Evolutionary conservation across 2,329 filamentous ascomycete species (phyloP).

Genomic region (Fusarium continuum): DNA sequence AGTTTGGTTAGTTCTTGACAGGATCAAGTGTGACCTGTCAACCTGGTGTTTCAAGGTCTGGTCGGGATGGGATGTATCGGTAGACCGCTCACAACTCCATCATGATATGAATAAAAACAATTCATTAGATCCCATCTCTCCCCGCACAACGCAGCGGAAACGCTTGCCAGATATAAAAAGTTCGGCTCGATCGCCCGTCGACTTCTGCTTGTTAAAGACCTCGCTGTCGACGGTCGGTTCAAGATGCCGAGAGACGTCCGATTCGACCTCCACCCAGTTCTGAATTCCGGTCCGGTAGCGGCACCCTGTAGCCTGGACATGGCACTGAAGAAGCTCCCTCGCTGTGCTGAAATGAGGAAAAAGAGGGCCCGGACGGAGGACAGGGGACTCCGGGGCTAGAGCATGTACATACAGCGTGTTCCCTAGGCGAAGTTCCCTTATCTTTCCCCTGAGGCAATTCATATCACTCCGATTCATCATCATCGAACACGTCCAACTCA

Average conservation of each 20-base stretch:
- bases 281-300: constrained; percentile 23
- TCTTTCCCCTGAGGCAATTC: constrained; percentile 31
- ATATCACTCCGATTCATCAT: constrained; percentile 24
- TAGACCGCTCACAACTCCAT: constrained; percentile 11
- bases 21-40: background rate
- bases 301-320: constrained; percentile 1
- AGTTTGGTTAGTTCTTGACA: background rate
- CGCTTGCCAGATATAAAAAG: background rate
- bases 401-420: constrained; percentile 12
- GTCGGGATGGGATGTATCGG: background rate
- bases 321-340: constrained; percentile 8
- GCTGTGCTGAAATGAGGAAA: constrained; percentile 23
- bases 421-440: constrained; percentile 7
- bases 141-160: background rate
- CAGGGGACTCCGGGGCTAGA: constrained; percentile 28
- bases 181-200: constrained; percentile 4
- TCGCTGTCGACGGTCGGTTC: constrained; percentile 20
- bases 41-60: background rate
- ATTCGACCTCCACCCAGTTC: constrained; percentile 15
- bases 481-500: background rate
- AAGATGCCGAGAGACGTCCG: constrained; percentile 37
- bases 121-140: constrained; percentile 15
- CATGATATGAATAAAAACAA: background rate
- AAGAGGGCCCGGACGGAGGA: constrained; percentile 24
- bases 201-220: background rate